phyloP scores from a whole-genome alignment of 2,329 filamentous ascomycete genomes.

The Botryotinia calthae region DNA sequence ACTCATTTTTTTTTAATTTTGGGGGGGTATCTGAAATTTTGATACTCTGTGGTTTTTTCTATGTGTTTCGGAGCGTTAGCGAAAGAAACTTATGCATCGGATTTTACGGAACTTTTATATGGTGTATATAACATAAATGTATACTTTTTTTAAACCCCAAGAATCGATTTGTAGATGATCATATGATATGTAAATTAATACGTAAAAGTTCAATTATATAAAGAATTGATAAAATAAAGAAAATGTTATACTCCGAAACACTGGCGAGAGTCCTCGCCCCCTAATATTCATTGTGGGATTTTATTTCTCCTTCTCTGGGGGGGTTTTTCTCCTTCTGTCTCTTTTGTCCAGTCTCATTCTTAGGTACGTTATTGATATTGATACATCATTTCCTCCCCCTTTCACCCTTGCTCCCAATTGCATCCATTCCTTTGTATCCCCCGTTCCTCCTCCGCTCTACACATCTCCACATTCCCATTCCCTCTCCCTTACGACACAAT shows the following conservation, averaged over 20 bases:
- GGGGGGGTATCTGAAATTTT: not conserved
- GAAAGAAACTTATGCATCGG: too few relatives aligned
- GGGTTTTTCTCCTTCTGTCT: too few relatives aligned
- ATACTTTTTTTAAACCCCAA: too few relatives aligned
- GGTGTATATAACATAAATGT: too few relatives aligned
- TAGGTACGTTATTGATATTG: not conserved
- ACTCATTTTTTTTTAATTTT: not conserved
- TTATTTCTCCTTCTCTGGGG: not conserved
- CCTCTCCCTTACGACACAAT: not conserved
- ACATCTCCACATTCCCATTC: not conserved
- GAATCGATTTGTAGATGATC: too few relatives aligned
- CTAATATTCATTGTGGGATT: not conserved
- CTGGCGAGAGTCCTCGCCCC: too few relatives aligned
- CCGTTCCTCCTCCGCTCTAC: not conserved
- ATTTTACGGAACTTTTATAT: too few relatives aligned
- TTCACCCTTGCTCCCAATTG: not conserved
- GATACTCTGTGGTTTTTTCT: not conserved
- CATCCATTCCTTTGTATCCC: not conserved
- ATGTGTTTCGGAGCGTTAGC: too few relatives aligned
- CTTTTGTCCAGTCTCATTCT: not conserved
- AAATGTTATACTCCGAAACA: too few relatives aligned
- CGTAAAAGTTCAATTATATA: too few relatives aligned
- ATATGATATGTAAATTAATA: too few relatives aligned
- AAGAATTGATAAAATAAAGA: too few relatives aligned
- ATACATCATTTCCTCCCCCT: not conserved